These are phyloP conservation scores for Salvia miltiorrhiza DNA, from an alignment of 257 asterid species.

Conservation along the genomic window DNA sequence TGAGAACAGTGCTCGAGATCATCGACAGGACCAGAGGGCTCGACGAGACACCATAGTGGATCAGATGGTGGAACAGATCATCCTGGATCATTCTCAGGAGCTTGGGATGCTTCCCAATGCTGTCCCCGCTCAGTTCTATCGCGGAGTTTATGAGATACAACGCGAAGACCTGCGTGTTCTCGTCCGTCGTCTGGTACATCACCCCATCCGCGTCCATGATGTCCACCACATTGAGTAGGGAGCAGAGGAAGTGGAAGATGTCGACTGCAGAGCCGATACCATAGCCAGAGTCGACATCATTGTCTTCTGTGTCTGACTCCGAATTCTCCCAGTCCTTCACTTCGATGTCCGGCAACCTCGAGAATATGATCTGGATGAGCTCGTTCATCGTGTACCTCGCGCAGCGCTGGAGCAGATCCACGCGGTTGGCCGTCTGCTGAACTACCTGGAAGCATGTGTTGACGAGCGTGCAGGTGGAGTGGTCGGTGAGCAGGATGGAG, in stretches of 20 bases:
- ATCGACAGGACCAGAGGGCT: conserved; percentile 79
- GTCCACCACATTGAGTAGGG: conserved; percentile 78
- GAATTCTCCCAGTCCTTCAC: conserved; percentile 77
- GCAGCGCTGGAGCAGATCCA: conserved; percentile 78
- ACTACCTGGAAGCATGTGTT: conserved; percentile 88
- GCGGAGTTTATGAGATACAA: conserved; percentile 74
- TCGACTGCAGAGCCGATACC: conserved; percentile 82
- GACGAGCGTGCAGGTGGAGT: conserved; percentile 70
- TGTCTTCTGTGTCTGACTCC: conserved; percentile 84
- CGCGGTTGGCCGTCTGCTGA: conserved; percentile 68
- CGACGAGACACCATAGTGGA: conserved; percentile 68
- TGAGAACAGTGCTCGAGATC: conserved; percentile 85
- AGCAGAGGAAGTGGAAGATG: conserved; percentile 86
- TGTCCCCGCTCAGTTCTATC: conserved; percentile 80
- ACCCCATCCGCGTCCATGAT: conserved; percentile 52
- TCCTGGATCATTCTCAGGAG: conserved; percentile 92
- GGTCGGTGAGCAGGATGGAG: conserved; percentile 68
- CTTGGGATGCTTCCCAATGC: conserved; percentile 85
- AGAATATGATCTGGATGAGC: conserved; percentile 63
- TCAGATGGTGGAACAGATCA: conserved; percentile 78
- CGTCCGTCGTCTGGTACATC: conserved; percentile 51
- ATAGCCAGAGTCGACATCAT: conserved; percentile 56
- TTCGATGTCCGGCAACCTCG: conserved; percentile 71
- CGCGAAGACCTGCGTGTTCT: conserved; percentile 69
- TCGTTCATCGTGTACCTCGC: conserved; percentile 88